Percentiles rank a stretch among this genome's conserved stretches.
phyloP scores from a whole-genome alignment of 768 basidiomycete genomes.

The Fomitopsis serialis region DNA sequence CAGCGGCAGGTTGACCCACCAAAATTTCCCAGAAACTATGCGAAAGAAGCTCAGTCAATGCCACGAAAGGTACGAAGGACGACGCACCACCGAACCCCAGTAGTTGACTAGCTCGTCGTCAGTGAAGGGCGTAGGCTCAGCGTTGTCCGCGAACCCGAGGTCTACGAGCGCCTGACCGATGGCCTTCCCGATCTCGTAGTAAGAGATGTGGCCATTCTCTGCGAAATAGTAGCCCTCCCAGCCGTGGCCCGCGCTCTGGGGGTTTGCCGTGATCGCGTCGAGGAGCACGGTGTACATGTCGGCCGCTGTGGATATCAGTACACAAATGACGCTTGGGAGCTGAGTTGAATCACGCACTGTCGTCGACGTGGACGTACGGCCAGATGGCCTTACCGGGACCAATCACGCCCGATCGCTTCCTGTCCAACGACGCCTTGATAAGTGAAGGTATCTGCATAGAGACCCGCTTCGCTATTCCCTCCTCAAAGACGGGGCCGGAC shows the following conservation, averaged over 20 bases:
- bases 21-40: no score
- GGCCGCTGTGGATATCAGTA: slow-evolving; percentile 26
- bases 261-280: slow-evolving; percentile 25
- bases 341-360: slow-evolving; percentile 28
- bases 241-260: slow-evolving; percentile 20
- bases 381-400: slow-evolving; percentile 53
- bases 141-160: slow-evolving; percentile 19
- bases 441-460: slow-evolving; percentile 45
- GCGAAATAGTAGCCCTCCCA: slow-evolving; percentile 29
- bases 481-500: slow-evolving; percentile 48
- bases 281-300: slow-evolving; percentile 37
- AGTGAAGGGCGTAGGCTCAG: slow-evolving; percentile 37
- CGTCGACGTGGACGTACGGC: slow-evolving; percentile 46
- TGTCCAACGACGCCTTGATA: slow-evolving; percentile 28
- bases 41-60: no score
- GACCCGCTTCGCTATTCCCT: slow-evolving; percentile 44
- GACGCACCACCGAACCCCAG: not conserved
- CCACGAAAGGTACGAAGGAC: not conserved
- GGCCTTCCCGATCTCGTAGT: slow-evolving; percentile 26
- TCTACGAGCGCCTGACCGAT: slow-evolving; percentile 29
- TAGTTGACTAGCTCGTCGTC: slow-evolving; percentile 31
- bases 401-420: slow-evolving; percentile 42
- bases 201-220: slow-evolving; percentile 23
- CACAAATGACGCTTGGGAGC: not conserved
- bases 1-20: no score